Base-by-base conservation (phyloP, 2,329 filamentous ascomycete genomes). In the Penicillium sp. region DNA sequence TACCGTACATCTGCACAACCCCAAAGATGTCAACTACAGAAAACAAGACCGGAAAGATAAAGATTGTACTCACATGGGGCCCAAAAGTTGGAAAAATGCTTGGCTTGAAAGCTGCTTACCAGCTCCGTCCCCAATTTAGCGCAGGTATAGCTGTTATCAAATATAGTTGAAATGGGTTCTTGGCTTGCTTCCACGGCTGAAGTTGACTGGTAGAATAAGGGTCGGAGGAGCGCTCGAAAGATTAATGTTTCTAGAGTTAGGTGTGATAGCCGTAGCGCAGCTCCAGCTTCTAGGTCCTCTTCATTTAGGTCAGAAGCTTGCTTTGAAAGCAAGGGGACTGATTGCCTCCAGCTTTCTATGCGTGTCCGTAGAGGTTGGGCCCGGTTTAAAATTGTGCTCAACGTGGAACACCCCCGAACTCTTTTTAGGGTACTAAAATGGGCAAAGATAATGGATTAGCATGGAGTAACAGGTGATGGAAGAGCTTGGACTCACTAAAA, bases 31-130 rank as follows among this genome's bases (percentile, higher is more conserved):
- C 8, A 38, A 24, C 33, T 18, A 24, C 23, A 51, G 30, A 12
- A 40, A 26, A 51, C 16, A 45, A 24, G 9, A 28, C 16, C 14
- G 49, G 14, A 20, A 42, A 5, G 21, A 3, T 2, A 30, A 45
- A 52, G 21, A 24, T 52, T 45, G 7, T 20, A 45, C 42, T 24
- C 21, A 52, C 49, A 52, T 43, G 49, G 40, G n/a, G 38, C 30
- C 49, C 49, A 52, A 33, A 52, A 52, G 9, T 42, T 45, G 20
- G 40, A 24, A 16, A 52, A 52, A 52, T 52, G 35, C 18, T 45
- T 52, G 14, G 49, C 35, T 21, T 42, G 35, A 7, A 52, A 40
- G n/a, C 33, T 35, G 40, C 20, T 40, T 16, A 52, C 49, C 3
- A 52, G 38, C 24, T 45, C 49, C 24, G 24, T 45, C 12, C 23